These are phyloP conservation scores for Oropetium thomaeum DNA, from an alignment of 176 grass and related monocot genomes.

Conservation along the genomic window DNA sequence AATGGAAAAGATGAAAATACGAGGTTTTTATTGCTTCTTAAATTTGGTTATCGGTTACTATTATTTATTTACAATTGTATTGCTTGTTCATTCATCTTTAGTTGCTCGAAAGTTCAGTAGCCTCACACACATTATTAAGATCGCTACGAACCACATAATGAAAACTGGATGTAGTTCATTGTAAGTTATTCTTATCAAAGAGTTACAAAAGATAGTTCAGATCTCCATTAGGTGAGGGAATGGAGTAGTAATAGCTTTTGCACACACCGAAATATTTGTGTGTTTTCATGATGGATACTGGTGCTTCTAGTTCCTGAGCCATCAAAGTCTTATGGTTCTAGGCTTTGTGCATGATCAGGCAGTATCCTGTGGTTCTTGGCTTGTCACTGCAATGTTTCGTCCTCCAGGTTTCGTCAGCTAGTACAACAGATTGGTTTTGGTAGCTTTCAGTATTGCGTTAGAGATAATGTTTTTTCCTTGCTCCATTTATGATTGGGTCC, in stretches of 20 bases:
- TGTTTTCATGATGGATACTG: background rate
- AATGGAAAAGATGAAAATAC: background rate
- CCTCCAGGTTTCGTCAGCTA: constrained; percentile 33
- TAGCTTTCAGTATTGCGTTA: constrained; percentile 2
- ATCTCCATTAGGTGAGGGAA: constrained; percentile 8
- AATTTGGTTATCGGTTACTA: background rate
- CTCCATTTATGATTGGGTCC: background rate
- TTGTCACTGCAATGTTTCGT: background rate
- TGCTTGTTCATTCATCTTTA: background rate
- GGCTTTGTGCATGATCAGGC: background rate
- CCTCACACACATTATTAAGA: background rate
- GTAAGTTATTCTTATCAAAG: background rate
- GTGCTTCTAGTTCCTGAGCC: background rate
- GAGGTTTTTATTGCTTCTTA: background rate
- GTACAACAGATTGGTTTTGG: constrained; percentile 16
- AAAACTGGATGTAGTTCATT: background rate
- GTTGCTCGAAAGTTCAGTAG: background rate
- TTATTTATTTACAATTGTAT: background rate
- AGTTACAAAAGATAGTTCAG: background rate
- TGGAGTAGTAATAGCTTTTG: background rate
- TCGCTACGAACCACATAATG: background rate
- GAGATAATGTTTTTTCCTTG: constrained; percentile 13
- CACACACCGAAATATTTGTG: background rate
- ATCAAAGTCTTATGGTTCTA: background rate
- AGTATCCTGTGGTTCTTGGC: constrained; percentile 7